Conservation (phyloP, 1,284 basidiomycete genomes). For the Ceratobasidium papillatum region DNA sequence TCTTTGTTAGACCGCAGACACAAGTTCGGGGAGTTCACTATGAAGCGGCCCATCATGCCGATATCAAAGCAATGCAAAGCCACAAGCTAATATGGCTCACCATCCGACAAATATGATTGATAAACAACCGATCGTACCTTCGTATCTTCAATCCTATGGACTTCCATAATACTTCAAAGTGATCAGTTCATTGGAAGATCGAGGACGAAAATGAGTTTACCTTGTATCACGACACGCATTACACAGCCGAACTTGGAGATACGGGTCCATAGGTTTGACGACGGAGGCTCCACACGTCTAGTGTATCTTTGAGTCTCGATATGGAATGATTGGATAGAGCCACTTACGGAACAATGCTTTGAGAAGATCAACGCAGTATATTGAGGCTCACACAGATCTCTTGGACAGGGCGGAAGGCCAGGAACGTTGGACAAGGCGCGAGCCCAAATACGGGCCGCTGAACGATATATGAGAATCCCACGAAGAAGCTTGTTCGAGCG, state of each 20-base stretch:
- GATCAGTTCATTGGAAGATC: too few relatives aligned
- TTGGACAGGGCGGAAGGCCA: conserved; percentile 4
- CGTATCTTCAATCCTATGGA: background rate
- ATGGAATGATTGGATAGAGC: background rate
- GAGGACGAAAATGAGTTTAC: background rate
- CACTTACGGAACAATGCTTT: background rate
- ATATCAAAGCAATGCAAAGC: too few relatives aligned
- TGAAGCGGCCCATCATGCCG: too few relatives aligned
- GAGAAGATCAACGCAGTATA: conserved; percentile 10
- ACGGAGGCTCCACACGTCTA: background rate
- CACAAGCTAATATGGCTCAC: too few relatives aligned
- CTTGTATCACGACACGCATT: background rate
- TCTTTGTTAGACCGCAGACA: background rate
- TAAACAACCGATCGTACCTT: background rate
- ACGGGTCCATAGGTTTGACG: conserved; percentile 1
- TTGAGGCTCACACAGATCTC: conserved; percentile 4
- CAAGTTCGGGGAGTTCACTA: background rate
- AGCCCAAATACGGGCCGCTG: background rate
- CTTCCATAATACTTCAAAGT: background rate
- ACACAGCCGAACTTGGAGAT: background rate
- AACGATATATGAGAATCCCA: background rate
- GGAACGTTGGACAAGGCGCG: background rate
- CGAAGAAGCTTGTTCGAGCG: conserved; percentile 1
- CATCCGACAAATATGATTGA: background rate
- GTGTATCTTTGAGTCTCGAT: too few relatives aligned